These are phyloP conservation scores for Lecanicillium sp. DNA, from an alignment of 2,329 filamentous ascomycete species.

Conservation along the genomic window DNA sequence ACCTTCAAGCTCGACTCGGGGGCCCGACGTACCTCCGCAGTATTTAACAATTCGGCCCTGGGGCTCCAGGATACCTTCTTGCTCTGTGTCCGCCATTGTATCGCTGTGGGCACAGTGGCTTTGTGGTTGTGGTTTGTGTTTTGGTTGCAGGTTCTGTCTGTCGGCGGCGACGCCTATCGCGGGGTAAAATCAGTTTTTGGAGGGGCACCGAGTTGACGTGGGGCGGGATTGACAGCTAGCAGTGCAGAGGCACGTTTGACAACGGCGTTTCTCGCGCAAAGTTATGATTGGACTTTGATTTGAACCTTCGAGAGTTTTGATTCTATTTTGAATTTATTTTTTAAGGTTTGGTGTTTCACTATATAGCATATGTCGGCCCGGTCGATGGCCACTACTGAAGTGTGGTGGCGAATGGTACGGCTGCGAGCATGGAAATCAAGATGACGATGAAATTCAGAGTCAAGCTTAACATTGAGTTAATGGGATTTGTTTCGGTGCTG, in stretches of 20 bases:
- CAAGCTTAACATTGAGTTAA: too few species aligned
- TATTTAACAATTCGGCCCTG: conserved; percentile 49
- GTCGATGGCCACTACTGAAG: too few species aligned
- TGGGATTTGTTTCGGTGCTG: too few species aligned
- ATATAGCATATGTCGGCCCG: too few species aligned
- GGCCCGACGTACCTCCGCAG: conserved; percentile 48
- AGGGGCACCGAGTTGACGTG: conserved; percentile 12
- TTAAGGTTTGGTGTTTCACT: too few species aligned
- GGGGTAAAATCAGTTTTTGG: conserved; percentile 13
- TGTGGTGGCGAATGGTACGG: too few species aligned
- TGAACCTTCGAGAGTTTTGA: too few species aligned
- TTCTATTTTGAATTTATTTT: too few species aligned
- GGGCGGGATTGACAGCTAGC: not conserved
- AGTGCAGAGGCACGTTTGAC: not conserved
- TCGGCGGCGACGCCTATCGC: conserved; percentile 4
- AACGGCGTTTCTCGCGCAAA: too few species aligned
- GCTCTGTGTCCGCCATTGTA: conserved; percentile 50
- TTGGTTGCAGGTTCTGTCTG: conserved; percentile 5
- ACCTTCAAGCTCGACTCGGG: not conserved
- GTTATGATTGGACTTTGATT: not conserved
- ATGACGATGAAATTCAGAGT: too few species aligned
- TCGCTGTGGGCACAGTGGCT: not conserved
- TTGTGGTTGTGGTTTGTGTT: not conserved
- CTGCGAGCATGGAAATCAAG: too few species aligned
- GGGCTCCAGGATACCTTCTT: conserved; percentile 40